Base-by-base conservation (phyloP, 371 early-diverging fungal genomes). In the Mortierella sp. region DNA sequence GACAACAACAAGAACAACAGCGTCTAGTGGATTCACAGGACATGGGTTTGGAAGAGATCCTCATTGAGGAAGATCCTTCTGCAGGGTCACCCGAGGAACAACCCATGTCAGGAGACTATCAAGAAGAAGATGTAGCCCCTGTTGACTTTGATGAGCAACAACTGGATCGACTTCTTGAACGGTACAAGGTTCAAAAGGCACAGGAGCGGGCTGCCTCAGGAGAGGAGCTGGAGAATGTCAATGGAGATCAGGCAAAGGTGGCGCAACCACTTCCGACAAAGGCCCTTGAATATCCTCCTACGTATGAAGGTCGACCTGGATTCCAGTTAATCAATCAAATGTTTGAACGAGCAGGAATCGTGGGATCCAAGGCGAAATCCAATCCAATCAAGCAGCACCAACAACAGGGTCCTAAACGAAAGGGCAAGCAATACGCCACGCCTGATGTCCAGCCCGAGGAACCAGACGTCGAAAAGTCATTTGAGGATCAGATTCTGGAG, bases 261-360 rank as follows among this genome's bases (percentile, higher is more conserved):
- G 18, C 29, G 1, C 5, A 14, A 12, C 46, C 43, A 60, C 25
- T 25, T 11, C 18, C 56, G 14, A 68, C 51, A 9, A 11, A 21
- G 11, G 62, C 57, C 6, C 26, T 61, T 1, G 37, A 15, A 0
- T 47, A 46, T 19, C 63, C 69, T n/a, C n/a, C 23, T 5, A 29
- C 62, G 6, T 62, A 62, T 37, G 57, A 55, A 15, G 52, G 51
- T 11, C 53, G 61, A n/a, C 55, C 45, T 15, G 21, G 23, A 1
- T 61, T 28, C 23, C 48, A 51, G 37, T 51, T 21, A 4, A 53
- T 53, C 23, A 2, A 53, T 4, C 12, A n/a, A 16, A 25, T 25
- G 53, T 12, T 23, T 23, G 23, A 53, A 23, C 23, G 12, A 5
- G 53, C 53, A 3, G 12, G 23, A 7, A 3, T 12, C 2, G 53